Percentiles rank a stretch among this genome's conserved stretches.
These are phyloP conservation scores for Kluyveromyces sp. DNA, from an alignment of 1,139 yeast genomes.

Conservation along the genomic window DNA sequence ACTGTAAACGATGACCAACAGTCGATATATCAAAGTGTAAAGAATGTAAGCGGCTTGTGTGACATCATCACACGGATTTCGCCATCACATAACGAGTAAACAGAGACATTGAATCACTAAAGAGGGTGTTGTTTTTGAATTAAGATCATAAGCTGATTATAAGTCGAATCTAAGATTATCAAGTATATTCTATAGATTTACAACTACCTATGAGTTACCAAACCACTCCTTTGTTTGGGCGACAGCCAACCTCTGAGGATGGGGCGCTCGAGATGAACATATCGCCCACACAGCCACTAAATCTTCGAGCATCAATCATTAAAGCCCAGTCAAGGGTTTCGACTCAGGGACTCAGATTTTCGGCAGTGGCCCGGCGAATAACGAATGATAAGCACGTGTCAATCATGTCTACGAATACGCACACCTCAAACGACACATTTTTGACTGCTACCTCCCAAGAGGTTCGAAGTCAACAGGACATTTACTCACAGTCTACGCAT, in stretches of 20 bases:
- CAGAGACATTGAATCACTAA: no score
- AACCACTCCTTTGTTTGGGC: slow-evolving; percentile 7
- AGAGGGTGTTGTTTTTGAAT: no score
- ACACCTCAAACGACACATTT: slow-evolving; percentile 2
- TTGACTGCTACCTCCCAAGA: slow-evolving; percentile 4
- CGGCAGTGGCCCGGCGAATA: slow-evolving; percentile 3
- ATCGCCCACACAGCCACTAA: slow-evolving; percentile 7
- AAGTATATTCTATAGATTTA: no score
- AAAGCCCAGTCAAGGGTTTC: slow-evolving; percentile 3
- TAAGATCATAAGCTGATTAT: no score
- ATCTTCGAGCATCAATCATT: slow-evolving; percentile 2
- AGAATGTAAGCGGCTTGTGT: no score
- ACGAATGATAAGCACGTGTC: slow-evolving; percentile 3
- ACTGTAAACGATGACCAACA: no score
- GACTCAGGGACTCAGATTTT: slow-evolving; percentile 1
- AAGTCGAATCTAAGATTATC: no score
- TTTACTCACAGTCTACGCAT: background rate
- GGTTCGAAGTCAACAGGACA: background rate
- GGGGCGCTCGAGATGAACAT: background rate
- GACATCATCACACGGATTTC: no score
- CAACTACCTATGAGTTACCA: slow-evolving; percentile 1
- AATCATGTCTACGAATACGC: slow-evolving; percentile 1
- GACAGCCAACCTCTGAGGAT: background rate
- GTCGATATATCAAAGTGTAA: no score
- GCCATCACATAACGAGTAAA: no score